phyloP scores from a whole-genome alignment of 2,329 filamentous ascomycete species.

The Monosporascus sp. region DNA sequence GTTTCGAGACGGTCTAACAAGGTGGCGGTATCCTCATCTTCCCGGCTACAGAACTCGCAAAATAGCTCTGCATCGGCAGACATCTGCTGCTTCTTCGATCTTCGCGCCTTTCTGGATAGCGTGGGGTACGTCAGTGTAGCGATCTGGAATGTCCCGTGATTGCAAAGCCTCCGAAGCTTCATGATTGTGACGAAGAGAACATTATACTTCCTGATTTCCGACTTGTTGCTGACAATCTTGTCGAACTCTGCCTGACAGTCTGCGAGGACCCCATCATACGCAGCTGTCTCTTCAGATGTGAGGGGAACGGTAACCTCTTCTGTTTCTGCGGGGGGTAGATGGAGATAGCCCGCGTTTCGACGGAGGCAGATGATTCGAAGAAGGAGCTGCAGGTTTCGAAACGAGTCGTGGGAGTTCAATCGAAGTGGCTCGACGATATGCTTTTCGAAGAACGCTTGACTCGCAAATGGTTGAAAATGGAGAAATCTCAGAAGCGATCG shows the following conservation, averaged over 20 bases:
- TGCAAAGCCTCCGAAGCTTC: conserved; percentile 5
- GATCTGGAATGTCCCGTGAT: conserved; percentile 27
- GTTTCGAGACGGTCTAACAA: too few species aligned
- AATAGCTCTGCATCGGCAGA: too few species aligned
- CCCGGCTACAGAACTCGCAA: too few species aligned
- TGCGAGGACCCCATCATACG: neutral
- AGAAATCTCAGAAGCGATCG: conserved; percentile 4
- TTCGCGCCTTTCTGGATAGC: too few species aligned
- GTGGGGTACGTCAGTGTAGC: too few species aligned
- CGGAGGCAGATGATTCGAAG: neutral
- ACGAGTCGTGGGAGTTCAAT: neutral
- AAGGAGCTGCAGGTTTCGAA: neutral
- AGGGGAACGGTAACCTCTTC: neutral
- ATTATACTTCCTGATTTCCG: neutral
- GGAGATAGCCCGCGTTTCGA: neutral
- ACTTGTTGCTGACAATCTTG: too few species aligned
- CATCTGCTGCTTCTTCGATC: too few species aligned
- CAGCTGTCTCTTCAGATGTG: neutral
- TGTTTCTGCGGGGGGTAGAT: neutral
- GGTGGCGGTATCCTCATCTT: too few species aligned
- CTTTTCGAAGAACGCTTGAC: neutral
- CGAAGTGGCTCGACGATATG: neutral
- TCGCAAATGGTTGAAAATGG: conserved; percentile 2
- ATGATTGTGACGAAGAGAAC: conserved; percentile 8
- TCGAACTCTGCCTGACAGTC: neutral